Percentiles rank a stretch among this genome's conserved stretches.
Conservation (phyloP, 495 filamentous ascomycete species). For the Hypoxylon fuscum region DNA sequence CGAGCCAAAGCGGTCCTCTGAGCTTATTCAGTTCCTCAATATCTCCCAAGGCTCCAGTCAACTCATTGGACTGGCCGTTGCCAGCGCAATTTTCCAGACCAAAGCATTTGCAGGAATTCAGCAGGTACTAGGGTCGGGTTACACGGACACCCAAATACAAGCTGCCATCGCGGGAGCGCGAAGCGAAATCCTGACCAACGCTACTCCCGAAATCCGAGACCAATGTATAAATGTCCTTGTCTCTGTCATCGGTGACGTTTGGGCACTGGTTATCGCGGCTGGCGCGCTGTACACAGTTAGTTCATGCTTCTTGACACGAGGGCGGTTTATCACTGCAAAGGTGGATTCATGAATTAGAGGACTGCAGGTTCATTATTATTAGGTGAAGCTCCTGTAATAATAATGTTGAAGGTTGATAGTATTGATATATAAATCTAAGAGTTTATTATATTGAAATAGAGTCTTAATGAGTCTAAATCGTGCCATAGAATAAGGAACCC, state of each 20-base stretch:
- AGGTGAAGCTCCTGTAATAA: too few relatives aligned
- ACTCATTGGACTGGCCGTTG: conserved; percentile 60
- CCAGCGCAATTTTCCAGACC: conserved; percentile 62
- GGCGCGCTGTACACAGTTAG: conserved; percentile 52
- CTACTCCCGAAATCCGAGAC: conserved; percentile 37
- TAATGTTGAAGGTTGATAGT: too few relatives aligned
- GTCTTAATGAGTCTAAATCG: too few relatives aligned
- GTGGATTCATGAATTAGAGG: neutral
- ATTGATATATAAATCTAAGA: too few relatives aligned
- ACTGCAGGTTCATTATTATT: neutral
- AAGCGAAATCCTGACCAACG: conserved; percentile 43
- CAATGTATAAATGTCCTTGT: conserved; percentile 55
- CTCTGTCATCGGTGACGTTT: conserved; percentile 53
- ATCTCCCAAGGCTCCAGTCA: conserved; percentile 58
- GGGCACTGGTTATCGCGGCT: conserved; percentile 55
- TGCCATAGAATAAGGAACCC: too few relatives aligned
- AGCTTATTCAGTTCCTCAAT: conserved; percentile 60
- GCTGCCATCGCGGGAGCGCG: conserved; percentile 54
- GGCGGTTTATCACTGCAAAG: conserved; percentile 21
- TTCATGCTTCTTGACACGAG: conserved; percentile 57
- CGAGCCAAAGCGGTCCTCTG: conserved; percentile 40
- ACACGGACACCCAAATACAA: conserved; percentile 40
- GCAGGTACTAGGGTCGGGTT: conserved; percentile 42
- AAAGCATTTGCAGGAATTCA: conserved; percentile 35
- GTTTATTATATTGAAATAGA: too few relatives aligned